A percentile compares a stretch with the other conserved stretches of the same genome.
phyloP scores from a whole-genome alignment of 345 rosid genomes.

The Jatropha curcas region DNA sequence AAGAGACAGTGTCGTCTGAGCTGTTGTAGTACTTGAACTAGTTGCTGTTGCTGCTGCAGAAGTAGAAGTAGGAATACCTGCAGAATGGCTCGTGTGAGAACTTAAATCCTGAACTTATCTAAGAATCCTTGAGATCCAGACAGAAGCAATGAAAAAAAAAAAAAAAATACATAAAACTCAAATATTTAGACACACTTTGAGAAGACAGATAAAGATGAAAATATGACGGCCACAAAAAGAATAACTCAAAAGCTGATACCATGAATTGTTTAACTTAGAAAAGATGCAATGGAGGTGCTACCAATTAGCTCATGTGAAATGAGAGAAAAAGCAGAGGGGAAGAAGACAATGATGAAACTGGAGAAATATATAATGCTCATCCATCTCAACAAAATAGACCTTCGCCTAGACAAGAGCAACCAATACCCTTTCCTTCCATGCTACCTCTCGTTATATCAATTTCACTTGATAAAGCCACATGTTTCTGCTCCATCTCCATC shows the following conservation, averaged over 20 bases:
- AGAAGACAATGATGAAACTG: no score
- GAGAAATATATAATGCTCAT: no score
- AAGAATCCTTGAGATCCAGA: not conserved
- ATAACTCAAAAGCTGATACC: not conserved
- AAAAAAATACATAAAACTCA: not conserved
- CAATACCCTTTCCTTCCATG: no score
- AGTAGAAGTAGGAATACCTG: slow-evolving; percentile 60
- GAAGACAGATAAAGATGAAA: not conserved
- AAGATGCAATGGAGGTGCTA: not conserved
- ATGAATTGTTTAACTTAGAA: not conserved
- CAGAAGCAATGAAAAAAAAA: not conserved
- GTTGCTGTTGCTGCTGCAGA: slow-evolving; percentile 50
- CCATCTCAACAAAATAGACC: no score
- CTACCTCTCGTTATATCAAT: no score
- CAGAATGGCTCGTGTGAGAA: slow-evolving; percentile 2
- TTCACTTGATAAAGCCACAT: no score
- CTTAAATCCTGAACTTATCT: not conserved
- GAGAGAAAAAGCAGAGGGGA: no score
- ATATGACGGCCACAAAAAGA: not conserved
- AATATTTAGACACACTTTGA: not conserved
- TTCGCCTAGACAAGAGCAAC: no score
- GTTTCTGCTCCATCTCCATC: no score
- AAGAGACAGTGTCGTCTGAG: slow-evolving; percentile 58
- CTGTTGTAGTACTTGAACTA: slow-evolving; percentile 39
- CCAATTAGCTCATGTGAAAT: not conserved